Evolutionary conservation across 2,329 filamentous ascomycete species (phyloP), one percentile per base, ranked within the genome.

Genomic region (Pseudogymnoascus sp.): DNA sequence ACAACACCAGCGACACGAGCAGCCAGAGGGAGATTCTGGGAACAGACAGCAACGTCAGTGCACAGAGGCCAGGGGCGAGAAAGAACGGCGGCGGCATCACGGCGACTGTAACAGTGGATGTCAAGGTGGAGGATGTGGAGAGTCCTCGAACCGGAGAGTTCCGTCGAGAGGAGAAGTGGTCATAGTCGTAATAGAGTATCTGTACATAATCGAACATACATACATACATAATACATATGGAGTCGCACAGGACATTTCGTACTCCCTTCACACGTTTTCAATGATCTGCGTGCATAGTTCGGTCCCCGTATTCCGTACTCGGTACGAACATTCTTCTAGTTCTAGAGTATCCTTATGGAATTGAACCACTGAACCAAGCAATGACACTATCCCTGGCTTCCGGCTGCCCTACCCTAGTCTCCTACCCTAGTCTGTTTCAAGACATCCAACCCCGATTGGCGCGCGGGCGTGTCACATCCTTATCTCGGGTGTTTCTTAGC

Each of bases 11-110:
- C 38, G 60, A 61, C 6, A 58, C 42, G 29, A 61, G 60, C 60
- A 61, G 60, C 29, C 60, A 61, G 41, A 61, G 51, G 15, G 41
- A 61, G 39, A 61, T 61, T n/a, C 29, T 61, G 8, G 41, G 41
- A 1, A 27, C 48, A 27, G 60, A 61, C 2, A 27, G 38, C 59
- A 44, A 31, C 39, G 38, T 61, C 10, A 31, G 21, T 10, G 13
- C 25, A 0, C 44, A 33, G 5, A 36, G 60, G 27, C 13, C n/a
- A 21, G 41, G 9, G 7, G 12, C 21, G 17, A 61, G 13, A 2
- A 58, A 38, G 27, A 39, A 15, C 4, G 39, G 41, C 8, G 38
- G 59, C 10, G 60, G 59, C 2, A 61, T 61, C 29, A 58, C 29
- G 9, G 36, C 60, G 5, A 61, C 60, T 4, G 36, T 51, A 17